Evolutionary conservation across 306 rosid species (phyloP).

Genomic region (Dryas drummondii): DNA sequence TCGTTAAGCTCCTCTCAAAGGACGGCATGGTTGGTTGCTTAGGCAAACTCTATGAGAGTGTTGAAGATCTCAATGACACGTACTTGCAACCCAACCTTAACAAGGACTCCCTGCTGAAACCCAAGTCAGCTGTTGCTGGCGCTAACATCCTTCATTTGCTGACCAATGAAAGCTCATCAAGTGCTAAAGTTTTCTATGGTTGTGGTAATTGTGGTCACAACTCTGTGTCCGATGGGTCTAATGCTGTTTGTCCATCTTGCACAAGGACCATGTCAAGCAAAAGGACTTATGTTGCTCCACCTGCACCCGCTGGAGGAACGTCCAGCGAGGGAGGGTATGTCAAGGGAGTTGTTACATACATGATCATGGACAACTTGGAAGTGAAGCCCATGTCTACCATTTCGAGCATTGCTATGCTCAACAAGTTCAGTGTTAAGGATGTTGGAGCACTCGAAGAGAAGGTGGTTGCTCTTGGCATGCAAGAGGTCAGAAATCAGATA

Average conservation of each 20-base stretch:
- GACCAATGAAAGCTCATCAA: background rate
- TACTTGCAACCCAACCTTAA: too few species aligned
- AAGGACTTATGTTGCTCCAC: background rate
- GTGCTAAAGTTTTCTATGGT: too few species aligned
- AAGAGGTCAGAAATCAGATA: conserved; percentile 19
- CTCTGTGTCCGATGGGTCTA: too few species aligned
- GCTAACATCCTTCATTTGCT: background rate
- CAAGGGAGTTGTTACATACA: too few species aligned
- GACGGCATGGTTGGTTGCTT: too few species aligned
- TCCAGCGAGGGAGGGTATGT: conserved; percentile 10
- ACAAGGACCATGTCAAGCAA: fast-evolving
- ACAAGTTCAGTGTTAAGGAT: conserved; percentile 11
- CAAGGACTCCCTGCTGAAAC: background rate
- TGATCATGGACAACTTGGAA: conserved; percentile 32
- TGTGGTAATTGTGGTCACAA: too few species aligned
- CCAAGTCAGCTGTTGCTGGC: fast-evolving
- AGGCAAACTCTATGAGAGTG: too few species aligned
- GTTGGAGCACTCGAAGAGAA: conserved; percentile 19
- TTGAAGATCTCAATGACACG: too few species aligned
- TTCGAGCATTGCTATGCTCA: background rate
- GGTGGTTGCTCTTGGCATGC: background rate
- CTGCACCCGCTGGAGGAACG: background rate
- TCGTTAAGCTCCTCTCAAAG: too few species aligned
- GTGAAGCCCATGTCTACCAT: conserved; percentile 32
- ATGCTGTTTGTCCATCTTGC: background rate